Evolutionary conservation across 2,329 filamentous ascomycete species (phyloP), one percentile per base, ranked within the genome.

Genomic region (Helotiales sp.): DNA sequence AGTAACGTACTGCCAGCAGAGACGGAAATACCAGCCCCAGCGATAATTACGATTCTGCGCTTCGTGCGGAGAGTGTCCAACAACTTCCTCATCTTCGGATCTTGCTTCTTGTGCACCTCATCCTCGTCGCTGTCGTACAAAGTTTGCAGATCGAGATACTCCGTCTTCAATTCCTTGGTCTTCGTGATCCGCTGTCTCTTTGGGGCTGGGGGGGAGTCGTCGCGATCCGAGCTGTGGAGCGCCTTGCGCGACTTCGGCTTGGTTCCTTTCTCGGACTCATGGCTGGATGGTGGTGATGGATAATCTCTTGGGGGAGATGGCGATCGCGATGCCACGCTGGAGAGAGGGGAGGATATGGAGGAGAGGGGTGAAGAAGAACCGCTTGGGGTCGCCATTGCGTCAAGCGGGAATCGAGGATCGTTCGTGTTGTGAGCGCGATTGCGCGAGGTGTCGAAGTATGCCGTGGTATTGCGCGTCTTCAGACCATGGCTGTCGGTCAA

Each of bases 21-120:
- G 61, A 97, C 96, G 45, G 96, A 98, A 75, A 99, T 99, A 69
- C 96, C 96, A 71, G 96, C 96, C 66, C 96, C 96, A 55, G 95
- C 96, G 78, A 99, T 92, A 61, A 98, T 93, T 37, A 99, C 93
- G 77, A 99, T 97, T 82, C 97, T 97, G 81, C 94, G 92, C 83
- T 96, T 96, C 77, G 92, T 93, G 75, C 91, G 90, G 64, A 99
- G 80, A 26, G 89, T 90, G 50, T 89, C 87, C 52, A 94, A 81
- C 32, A 99, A 83, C 64, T 89, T 86, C 68, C 91, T 86, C 45
- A 97, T 82, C 74, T 90, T 85, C 32, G 81, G 79, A 69, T 85
- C 80, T 69, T 95, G 87, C 43, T 86, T 82, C 60, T 82, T 79
- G 47, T 81, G 78, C 58, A 84, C 82, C 17, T 84, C 82, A 45